Percentiles rank a stretch among this genome's conserved stretches.
Evolutionary conservation across 345 rosid genomes (phyloP).

Genomic region (Arabidopsis suecica): DNA sequence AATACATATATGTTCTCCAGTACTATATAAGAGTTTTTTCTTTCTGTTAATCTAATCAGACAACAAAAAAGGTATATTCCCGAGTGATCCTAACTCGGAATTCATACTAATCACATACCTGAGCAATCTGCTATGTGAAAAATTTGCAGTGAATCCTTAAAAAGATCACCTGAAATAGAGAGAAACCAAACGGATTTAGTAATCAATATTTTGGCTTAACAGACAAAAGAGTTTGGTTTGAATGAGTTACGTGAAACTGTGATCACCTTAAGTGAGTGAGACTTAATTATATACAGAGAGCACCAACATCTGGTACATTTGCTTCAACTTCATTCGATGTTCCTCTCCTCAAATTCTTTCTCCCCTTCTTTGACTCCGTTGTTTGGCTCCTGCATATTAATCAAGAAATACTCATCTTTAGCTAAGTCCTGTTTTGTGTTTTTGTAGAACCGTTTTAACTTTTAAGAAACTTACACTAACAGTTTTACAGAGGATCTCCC

Average conservation of each 20-base stretch:
- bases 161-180: slow-evolving; percentile 17
- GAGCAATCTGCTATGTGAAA: slow-evolving; percentile 10
- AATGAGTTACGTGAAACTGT: background rate
- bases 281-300: slow-evolving; percentile 71
- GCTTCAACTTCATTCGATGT: slow-evolving; percentile 53
- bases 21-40: slow-evolving; percentile 8
- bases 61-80: slow-evolving; percentile 10
- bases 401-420: background rate
- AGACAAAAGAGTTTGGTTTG: slow-evolving; percentile 1
- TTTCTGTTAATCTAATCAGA: slow-evolving; percentile 4
- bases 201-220: background rate
- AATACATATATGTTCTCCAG: slow-evolving; percentile 4
- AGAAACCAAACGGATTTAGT: slow-evolving; percentile 1
- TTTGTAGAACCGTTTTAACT: slow-evolving; percentile 19
- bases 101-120: background rate
- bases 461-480: slow-evolving; percentile 54
- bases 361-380: slow-evolving; percentile 62
- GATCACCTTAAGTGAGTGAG: slow-evolving; percentile 34
- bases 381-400: slow-evolving; percentile 48
- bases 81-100: background rate
- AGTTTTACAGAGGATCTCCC: slow-evolving; percentile 61
- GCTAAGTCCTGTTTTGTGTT: slow-evolving; percentile 22
- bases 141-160: background rate
- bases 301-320: slow-evolving; percentile 73
- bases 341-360: slow-evolving; percentile 60